Evolutionary conservation across 768 basidiomycete species (phyloP).

Genomic region (Vararia minispora): DNA sequence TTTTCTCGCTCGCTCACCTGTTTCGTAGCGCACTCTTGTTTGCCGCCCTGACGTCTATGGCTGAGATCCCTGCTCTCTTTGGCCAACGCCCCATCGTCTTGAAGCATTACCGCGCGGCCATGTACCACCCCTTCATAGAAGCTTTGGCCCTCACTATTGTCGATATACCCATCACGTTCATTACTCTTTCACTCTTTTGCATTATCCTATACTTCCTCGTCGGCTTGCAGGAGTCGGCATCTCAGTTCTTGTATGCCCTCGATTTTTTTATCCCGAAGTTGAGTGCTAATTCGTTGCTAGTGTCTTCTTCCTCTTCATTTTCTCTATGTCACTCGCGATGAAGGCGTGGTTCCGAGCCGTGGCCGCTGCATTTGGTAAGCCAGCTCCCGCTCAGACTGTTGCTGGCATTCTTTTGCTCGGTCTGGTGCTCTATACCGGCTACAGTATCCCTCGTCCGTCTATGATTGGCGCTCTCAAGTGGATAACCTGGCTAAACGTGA

Average conservation of each 20-base stretch:
- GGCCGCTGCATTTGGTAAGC: constrained; percentile 46
- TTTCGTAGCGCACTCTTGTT: constrained; percentile 41
- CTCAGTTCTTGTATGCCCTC: constrained; percentile 53
- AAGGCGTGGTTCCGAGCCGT: constrained; percentile 66
- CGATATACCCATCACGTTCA: constrained; percentile 45
- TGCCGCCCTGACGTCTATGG: constrained; percentile 45
- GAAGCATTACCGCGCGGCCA: constrained; percentile 46
- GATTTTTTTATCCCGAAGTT: neutral
- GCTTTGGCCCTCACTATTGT: constrained; percentile 48
- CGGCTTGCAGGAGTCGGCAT: constrained; percentile 38
- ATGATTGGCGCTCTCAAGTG: constrained; percentile 64
- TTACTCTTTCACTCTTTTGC: constrained; percentile 32
- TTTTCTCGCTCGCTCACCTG: neutral
- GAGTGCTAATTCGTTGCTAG: constrained; percentile 21
- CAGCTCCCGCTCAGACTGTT: constrained; percentile 52
- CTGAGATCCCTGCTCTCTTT: constrained; percentile 50
- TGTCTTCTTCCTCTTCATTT: constrained; percentile 47
- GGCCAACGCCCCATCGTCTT: constrained; percentile 48
- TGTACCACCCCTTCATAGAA: constrained; percentile 50
- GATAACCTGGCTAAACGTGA: constrained; percentile 54
- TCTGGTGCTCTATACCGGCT: constrained; percentile 49
- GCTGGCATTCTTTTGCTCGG: constrained; percentile 40
- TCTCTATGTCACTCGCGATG: constrained; percentile 51
- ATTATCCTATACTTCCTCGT: constrained; percentile 54
- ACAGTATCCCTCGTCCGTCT: constrained; percentile 43